phyloP scores from a whole-genome alignment of 352 stramenopile genomes.

The Phytophthora kernoviae region DNA sequence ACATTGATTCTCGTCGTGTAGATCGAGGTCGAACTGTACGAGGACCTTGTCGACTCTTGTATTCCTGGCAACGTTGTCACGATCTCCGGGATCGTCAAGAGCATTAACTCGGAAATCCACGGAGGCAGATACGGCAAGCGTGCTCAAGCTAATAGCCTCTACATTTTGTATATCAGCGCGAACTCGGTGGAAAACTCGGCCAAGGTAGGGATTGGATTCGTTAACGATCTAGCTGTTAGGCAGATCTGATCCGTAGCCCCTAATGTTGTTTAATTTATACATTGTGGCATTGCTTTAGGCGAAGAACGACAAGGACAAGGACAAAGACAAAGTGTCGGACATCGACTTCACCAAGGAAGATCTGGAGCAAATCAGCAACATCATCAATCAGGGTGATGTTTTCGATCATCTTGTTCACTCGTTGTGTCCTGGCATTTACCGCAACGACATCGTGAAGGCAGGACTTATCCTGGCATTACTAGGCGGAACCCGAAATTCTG shows the following conservation, averaged over 20 bases:
- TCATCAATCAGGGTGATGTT: conserved; percentile 88
- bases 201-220: conserved; percentile 34
- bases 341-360: conserved; percentile 91
- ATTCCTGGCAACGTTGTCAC: conserved; percentile 96
- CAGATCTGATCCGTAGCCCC: background rate
- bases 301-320: conserved; percentile 35
- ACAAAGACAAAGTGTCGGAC: conserved; percentile 60
- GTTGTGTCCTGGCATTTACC: conserved; percentile 96
- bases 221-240: conserved; percentile 4
- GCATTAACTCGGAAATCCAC: conserved; percentile 94
- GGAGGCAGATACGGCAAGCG: conserved; percentile 89
- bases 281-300: background rate
- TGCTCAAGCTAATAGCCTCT: conserved; percentile 92
- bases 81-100: conserved; percentile 94
- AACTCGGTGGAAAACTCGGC: conserved; percentile 89
- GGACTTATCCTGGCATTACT: conserved; percentile 96
- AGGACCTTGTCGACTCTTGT: conserved; percentile 95
- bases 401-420: conserved; percentile 96
- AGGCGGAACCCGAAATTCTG: conserved; percentile 87
- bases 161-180: conserved; percentile 94
- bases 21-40: conserved; percentile 87
- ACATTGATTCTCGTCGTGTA: conserved; percentile 27
- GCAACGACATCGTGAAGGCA: conserved; percentile 98
- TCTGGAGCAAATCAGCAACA: conserved; percentile 89
- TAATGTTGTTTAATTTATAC: background rate